phyloP scores from a whole-genome alignment of 805 yeast species.

The Saccharomycopsis sp. region DNA sequence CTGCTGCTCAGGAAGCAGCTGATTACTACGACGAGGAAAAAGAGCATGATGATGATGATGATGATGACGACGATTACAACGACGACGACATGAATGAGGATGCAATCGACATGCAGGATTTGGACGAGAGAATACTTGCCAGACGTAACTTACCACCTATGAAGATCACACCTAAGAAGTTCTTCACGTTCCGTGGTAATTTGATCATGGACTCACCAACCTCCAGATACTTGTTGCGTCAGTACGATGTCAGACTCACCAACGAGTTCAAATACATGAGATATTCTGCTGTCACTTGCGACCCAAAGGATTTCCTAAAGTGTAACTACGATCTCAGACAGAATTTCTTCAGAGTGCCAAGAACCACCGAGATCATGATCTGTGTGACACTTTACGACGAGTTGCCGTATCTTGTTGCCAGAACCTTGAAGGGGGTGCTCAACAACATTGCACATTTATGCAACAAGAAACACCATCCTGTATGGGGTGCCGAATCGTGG shows the following conservation, averaged over 20 bases:
- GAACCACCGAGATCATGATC: slow-evolving; percentile 79
- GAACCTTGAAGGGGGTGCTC: slow-evolving; percentile 86
- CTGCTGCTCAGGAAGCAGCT: background rate
- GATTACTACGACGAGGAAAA: slow-evolving; percentile 2
- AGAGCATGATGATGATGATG: background rate
- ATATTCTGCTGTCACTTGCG: slow-evolving; percentile 91
- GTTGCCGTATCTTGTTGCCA: slow-evolving; percentile 70
- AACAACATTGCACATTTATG: slow-evolving; percentile 74
- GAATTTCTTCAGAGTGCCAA: slow-evolving; percentile 64
- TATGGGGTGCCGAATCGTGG: slow-evolving; percentile 76
- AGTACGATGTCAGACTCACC: slow-evolving; percentile 40
- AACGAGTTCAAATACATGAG: slow-evolving; percentile 82
- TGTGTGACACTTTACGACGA: slow-evolving; percentile 90
- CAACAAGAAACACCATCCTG: slow-evolving; percentile 52
- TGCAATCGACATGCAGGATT: background rate
- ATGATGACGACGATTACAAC: background rate
- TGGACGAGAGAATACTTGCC: background rate
- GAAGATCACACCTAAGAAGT: slow-evolving; percentile 3
- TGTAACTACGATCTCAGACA: slow-evolving; percentile 79
- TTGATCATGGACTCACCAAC: slow-evolving; percentile 86
- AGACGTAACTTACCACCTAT: background rate
- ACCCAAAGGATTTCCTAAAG: slow-evolving; percentile 61
- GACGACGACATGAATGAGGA: background rate
- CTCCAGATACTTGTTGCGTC: slow-evolving; percentile 51
- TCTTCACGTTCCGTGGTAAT: slow-evolving; percentile 48